Conservation (phyloP, 306 rosid species). For the Sindora glabra region DNA sequence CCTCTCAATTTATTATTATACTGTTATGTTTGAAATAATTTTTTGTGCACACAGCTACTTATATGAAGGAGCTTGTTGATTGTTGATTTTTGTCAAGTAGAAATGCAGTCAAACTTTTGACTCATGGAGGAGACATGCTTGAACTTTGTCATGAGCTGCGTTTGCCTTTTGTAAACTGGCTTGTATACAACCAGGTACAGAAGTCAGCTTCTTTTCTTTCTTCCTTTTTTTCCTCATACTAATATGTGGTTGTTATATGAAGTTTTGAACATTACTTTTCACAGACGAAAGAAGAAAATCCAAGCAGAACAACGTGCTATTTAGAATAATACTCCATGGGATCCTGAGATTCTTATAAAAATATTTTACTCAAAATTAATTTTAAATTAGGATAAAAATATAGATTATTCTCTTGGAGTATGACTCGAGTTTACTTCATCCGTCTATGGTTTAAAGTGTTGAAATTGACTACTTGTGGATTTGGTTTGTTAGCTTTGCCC, state of each 20-base stretch:
- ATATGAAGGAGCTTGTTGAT: conserved; percentile 17
- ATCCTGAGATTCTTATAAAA: no score
- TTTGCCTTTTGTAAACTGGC: conserved; percentile 76
- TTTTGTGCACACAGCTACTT: conserved; percentile 3
- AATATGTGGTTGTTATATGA: neutral
- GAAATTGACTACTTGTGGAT: no score
- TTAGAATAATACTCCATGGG: neutral
- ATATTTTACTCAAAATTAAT: no score
- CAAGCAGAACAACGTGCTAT: neutral
- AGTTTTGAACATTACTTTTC: neutral
- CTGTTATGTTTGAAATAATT: conserved; percentile 3
- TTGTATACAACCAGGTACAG: conserved; percentile 66
- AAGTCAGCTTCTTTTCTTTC: conserved; percentile 3
- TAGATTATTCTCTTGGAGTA: no score
- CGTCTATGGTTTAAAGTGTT: no score
- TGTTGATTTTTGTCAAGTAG: conserved; percentile 36
- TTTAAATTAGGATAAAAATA: no score
- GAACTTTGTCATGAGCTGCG: conserved; percentile 92
- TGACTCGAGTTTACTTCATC: no score
- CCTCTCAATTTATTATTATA: conserved; percentile 10
- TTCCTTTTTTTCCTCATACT: neutral
- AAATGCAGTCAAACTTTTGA: conserved; percentile 85
- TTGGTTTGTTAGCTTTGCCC: no score
- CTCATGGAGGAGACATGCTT: conserved; percentile 91
- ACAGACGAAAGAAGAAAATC: neutral